Base-by-base conservation (phyloP, 768 basidiomycete species). In the Saitozyma sp. region DNA sequence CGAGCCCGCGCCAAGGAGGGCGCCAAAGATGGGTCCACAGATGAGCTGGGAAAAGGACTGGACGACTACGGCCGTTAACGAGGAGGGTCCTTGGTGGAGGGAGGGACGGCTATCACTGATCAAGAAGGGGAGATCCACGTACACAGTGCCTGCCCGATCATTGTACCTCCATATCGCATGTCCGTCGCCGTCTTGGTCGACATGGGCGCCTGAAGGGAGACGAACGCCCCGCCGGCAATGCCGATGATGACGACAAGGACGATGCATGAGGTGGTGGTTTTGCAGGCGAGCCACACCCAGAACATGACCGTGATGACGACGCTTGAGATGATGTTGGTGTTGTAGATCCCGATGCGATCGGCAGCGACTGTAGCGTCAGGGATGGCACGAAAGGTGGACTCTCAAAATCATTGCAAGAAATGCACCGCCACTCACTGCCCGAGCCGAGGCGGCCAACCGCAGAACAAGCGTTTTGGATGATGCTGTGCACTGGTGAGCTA, bases 101-200 rank as follows among this genome's bases (percentile, higher is more conserved):
- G 54, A 52, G 17, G 14, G 51, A 38, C 43, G 45, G 40, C 37
- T 11, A 13, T 41, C 20, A 17, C 46, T 9, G 19, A 8, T 40
- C 8, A 6, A 54, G 5, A 48, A 38, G 51, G 37, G 38, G 9
- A 38, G 1, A 8, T 3, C 10, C 2, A 68, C 67, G 55, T 39
- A 68, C 67, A 60, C n/a, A 68, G 29, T 17, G 58, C 61, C 46
- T 68, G 67, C 16, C 67, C 67, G 56, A 68, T 53, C 59, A 63
- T 62, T 9, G 63, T 68, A 1, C 64, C 67, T 9, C 59, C 63
- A 42, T 55, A 55, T 37, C 64, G 29, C 61, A 62, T 64, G 56
- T 65, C 58, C 9, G n/a, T 50, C 37, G 64, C 64, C n/a, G 53
- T 54, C 53, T 40, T 56, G 16, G 52, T 58, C 9, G 60, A 40